A percentile compares a stretch with the other conserved stretches of the same genome.
These are phyloP conservation scores for Selenicereus undatus DNA, from an alignment of 148 eudicot genomes.

Conservation along the genomic window DNA sequence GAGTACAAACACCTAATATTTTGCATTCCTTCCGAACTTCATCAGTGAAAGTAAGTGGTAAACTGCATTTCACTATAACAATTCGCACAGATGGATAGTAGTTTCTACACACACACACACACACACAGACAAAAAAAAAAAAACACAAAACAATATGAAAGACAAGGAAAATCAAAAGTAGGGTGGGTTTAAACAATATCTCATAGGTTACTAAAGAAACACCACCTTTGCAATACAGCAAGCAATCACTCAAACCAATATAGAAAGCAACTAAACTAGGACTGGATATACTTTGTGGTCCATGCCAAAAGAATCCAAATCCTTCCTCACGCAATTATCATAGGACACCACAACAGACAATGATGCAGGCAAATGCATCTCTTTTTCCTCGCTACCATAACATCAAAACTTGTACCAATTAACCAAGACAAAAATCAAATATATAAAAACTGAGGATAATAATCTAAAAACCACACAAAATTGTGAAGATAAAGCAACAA, in stretches of 20 bases:
- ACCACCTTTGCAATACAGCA: slow-evolving; percentile 21
- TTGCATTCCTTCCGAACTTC: neutral
- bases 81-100: neutral
- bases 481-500: slow-evolving; percentile 12
- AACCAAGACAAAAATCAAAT: neutral
- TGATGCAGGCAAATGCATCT: slow-evolving; percentile 23
- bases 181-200: neutral
- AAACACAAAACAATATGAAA: neutral
- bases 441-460: neutral
- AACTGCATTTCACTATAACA: neutral
- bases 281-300: slow-evolving; percentile 34
- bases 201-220: slow-evolving; percentile 14
- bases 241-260: slow-evolving; percentile 27
- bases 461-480: slow-evolving; percentile 1
- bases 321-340: slow-evolving; percentile 33
- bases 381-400: slow-evolving; percentile 11
- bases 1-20: neutral
- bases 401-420: slow-evolving; percentile 5
- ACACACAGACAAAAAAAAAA: too few relatives aligned
- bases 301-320: slow-evolving; percentile 28
- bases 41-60: neutral
- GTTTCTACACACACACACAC: neutral
- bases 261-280: slow-evolving; percentile 35
- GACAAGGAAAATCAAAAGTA: neutral
- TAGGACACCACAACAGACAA: slow-evolving; percentile 33